A percentile compares a stretch with the other conserved stretches of the same genome.
phyloP scores from a whole-genome alignment of 352 stramenopile species.

The Phytophthora agathidicida region DNA sequence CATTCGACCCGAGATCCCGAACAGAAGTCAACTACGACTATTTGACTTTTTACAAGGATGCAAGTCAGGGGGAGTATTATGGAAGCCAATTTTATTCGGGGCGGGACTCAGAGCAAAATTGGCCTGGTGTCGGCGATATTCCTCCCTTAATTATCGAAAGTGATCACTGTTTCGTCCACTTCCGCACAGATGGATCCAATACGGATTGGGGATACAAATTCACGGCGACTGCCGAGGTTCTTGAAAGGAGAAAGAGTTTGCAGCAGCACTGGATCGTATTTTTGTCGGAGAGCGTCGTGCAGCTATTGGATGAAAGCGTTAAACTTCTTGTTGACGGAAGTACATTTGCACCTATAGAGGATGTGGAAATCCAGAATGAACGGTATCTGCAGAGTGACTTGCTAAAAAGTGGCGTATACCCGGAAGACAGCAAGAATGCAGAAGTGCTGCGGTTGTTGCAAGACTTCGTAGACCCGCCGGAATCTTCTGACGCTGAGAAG shows the following conservation, averaged over 20 bases:
- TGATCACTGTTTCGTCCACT: slow-evolving; percentile 83
- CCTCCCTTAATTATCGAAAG: slow-evolving; percentile 78
- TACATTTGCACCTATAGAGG: slow-evolving; percentile 51
- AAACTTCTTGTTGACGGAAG: slow-evolving; percentile 58
- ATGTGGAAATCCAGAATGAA: slow-evolving; percentile 57
- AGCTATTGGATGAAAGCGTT: slow-evolving; percentile 58
- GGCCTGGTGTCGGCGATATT: slow-evolving; percentile 70
- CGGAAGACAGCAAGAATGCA: slow-evolving; percentile 54
- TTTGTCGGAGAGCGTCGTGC: slow-evolving; percentile 49
- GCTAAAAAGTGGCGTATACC: slow-evolving; percentile 61
- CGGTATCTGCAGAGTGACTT: slow-evolving; percentile 69
- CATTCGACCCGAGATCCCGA: slow-evolving; percentile 78
- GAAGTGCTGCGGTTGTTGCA: slow-evolving; percentile 65
- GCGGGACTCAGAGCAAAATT: slow-evolving; percentile 77
- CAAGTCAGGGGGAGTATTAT: slow-evolving; percentile 58
- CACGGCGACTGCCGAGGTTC: slow-evolving; percentile 66
- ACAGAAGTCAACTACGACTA: slow-evolving; percentile 92
- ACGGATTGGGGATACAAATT: slow-evolving; percentile 87
- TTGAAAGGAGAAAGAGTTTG: slow-evolving; percentile 59
- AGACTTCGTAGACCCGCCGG: slow-evolving; percentile 51
- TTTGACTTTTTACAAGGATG: slow-evolving; percentile 87
- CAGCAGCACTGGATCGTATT: slow-evolving; percentile 72
- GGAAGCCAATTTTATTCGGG: slow-evolving; percentile 79
- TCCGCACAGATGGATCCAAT: slow-evolving; percentile 86
- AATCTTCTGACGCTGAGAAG: slow-evolving; percentile 48